Base-by-base conservation (phyloP, 1,284 basidiomycete genomes). In the Trichosporon sp. region DNA sequence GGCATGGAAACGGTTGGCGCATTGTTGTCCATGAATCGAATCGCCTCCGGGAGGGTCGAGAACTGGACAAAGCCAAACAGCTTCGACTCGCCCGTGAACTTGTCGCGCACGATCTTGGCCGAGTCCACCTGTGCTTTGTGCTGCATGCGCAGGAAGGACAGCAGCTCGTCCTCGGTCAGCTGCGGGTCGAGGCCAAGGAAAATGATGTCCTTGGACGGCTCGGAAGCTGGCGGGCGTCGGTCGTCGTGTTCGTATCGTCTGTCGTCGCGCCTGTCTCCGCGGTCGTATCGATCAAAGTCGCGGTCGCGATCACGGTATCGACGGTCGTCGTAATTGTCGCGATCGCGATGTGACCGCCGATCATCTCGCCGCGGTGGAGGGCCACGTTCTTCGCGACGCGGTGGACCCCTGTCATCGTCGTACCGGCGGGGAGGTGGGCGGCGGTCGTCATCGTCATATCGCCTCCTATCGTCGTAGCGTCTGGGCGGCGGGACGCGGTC, bases 21-120 rank as follows among this genome's bases (percentile, higher is more conserved):
- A 72, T 80, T 83, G 64, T 4, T 4, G 63, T 73, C 76, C 80
- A 98, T 91, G 82, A 97, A 96, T 8, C 91, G 89, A 73, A 90
- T 88, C 14, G 95, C 94, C 74, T 93, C 91, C 77, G 93, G 92
- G 64, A 91, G 87, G 71, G 87, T 90, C 40, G 90, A 85, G 82
- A 98, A 97, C 83, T 93, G 91, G 77, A 93, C 94, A 84, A 98
- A 98, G 67, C 94, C 95, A 81, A 96, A 96, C 78, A 92, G 91
- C 85, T 95, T 95, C 69, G 93, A 94, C 74, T 88, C 84, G 88
- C 94, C 93, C 89, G 93, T 90, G 88, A 89, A 88, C 88, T 92
- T 91, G 84, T 97, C 95, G 87, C 92, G 90, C 83, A 96, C 94
- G 76, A 98, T 94, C 78, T 93, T 96, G 75, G 78, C 76, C 19